Evolutionary conservation across 2,329 filamentous ascomycete genomes (phyloP).

Genomic region (Colletotrichum somersetense): DNA sequence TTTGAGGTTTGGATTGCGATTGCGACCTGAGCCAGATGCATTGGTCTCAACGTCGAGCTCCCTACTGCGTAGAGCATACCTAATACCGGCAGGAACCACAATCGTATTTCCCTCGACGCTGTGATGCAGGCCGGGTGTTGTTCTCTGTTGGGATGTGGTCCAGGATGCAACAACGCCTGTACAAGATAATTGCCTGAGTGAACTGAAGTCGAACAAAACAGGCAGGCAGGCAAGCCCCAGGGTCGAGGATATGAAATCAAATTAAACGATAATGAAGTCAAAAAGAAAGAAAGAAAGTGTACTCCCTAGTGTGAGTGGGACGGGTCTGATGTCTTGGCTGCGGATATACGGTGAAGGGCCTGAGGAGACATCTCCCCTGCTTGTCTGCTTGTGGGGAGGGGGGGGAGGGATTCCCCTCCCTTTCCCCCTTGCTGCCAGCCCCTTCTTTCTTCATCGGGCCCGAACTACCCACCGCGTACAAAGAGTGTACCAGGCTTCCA

Average conservation of each 20-base stretch:
- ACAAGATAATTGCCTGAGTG: background rate
- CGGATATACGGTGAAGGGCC: background rate
- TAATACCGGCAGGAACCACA: background rate
- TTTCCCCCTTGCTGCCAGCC: background rate
- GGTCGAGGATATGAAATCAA: background rate
- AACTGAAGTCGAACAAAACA: background rate
- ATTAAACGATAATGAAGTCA: background rate
- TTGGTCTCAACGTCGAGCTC: slow-evolving; percentile 1
- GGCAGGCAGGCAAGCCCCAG: too few species aligned
- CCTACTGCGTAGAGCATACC: background rate
- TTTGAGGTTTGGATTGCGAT: background rate
- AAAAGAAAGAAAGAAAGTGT: background rate
- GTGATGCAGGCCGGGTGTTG: background rate
- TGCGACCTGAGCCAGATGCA: background rate
- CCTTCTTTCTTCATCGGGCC: background rate
- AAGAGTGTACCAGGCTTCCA: background rate
- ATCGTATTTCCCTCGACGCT: background rate
- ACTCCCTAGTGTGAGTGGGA: background rate
- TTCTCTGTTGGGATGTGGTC: background rate
- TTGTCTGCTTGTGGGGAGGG: background rate
- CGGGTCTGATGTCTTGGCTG: background rate
- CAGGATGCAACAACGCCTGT: background rate
- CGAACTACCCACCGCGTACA: background rate
- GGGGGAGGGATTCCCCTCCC: background rate
- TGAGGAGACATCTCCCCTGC: background rate